These are phyloP conservation scores for Sordaria brevicollis DNA, from an alignment of 495 filamentous ascomycete genomes.

Conservation along the genomic window DNA sequence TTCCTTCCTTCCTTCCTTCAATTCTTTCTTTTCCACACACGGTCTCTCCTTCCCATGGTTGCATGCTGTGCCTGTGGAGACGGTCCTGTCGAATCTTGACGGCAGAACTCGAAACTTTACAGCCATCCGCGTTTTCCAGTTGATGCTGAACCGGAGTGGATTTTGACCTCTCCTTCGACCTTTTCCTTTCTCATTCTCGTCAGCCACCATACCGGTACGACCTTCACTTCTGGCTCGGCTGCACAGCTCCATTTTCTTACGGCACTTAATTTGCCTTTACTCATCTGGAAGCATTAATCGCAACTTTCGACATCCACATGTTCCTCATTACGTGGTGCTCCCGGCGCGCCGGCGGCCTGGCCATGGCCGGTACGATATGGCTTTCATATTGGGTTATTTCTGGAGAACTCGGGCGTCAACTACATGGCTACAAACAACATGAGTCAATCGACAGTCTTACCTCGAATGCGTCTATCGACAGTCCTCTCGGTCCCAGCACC, in stretches of 20 bases:
- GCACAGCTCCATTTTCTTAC: neutral
- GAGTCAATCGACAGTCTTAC: conserved; percentile 31
- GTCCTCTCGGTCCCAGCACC: conserved; percentile 21
- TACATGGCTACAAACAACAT: conserved; percentile 35
- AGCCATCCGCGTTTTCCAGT: neutral
- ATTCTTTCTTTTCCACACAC: conserved; percentile 4
- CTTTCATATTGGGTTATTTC: conserved; percentile 39
- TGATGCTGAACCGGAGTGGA: conserved; percentile 3
- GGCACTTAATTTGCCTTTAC: neutral
- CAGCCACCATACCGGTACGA: neutral
- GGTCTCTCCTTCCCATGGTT: conserved; percentile 14
- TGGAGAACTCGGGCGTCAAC: conserved; percentile 28
- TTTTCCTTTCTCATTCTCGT: neutral
- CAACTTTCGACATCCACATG: conserved; percentile 17
- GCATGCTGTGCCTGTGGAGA: conserved; percentile 13
- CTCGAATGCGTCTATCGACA: conserved; percentile 19
- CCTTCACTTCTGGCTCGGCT: neutral
- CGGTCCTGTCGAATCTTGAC: too few species aligned
- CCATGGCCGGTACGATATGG: conserved; percentile 32
- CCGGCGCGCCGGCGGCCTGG: conserved; percentile 37
- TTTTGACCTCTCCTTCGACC: neutral
- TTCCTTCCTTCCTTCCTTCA: conserved; percentile 8
- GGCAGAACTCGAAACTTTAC: neutral
- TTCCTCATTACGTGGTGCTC: conserved; percentile 39
- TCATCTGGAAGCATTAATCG: neutral